Evolutionary conservation across 495 filamentous ascomycete species (phyloP).

Genomic region (Penicillium goetzii): DNA sequence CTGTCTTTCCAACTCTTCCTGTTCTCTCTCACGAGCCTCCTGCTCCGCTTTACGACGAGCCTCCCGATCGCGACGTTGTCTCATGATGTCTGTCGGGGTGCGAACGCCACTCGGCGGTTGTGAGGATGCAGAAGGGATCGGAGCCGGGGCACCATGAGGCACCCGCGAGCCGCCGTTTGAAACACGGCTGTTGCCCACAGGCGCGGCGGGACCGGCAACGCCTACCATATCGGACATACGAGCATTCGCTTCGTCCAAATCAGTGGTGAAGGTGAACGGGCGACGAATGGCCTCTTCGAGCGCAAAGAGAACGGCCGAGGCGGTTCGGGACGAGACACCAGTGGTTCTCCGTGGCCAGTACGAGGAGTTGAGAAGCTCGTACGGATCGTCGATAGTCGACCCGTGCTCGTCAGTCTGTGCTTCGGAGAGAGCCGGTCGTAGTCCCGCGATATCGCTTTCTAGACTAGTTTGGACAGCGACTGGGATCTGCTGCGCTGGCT

Average conservation of each 20-base stretch:
- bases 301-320: conserved; percentile 83
- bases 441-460: conserved; percentile 31
- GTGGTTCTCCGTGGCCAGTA: conserved; percentile 59
- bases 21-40: conserved; percentile 50
- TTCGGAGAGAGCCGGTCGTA: conserved; percentile 43
- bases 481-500: conserved; percentile 37
- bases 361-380: conserved; percentile 41
- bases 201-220: conserved; percentile 48
- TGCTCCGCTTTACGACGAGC: conserved; percentile 66
- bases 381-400: conserved; percentile 42
- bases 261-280: conserved; percentile 82
- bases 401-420: conserved; percentile 46
- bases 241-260: conserved; percentile 87
- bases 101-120: conserved; percentile 49
- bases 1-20: conserved; percentile 56
- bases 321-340: conserved; percentile 65
- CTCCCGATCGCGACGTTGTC: conserved; percentile 68
- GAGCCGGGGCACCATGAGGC: conserved; percentile 49
- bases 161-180: conserved; percentile 54
- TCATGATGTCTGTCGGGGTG: conserved; percentile 76
- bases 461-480: conserved; percentile 30
- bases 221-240: conserved; percentile 85
- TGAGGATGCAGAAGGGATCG: conserved; percentile 43
- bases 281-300: conserved; percentile 88
- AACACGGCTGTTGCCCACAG: conserved; percentile 46